Percentiles rank a stretch among this genome's conserved stretches.
phyloP scores from a whole-genome alignment of 2,329 filamentous ascomycete genomes.

The Ophiostoma populinum region DNA sequence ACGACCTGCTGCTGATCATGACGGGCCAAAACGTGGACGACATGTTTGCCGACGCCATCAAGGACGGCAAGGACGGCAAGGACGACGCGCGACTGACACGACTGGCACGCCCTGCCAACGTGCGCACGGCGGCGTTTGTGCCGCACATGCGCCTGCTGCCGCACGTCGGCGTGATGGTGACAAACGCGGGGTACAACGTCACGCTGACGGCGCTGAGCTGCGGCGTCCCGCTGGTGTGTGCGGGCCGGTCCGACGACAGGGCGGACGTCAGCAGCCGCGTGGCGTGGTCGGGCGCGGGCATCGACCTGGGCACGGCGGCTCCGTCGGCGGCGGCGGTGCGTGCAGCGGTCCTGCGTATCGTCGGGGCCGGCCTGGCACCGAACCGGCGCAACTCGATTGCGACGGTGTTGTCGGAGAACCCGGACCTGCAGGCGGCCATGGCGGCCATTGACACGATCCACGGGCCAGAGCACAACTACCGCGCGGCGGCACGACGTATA shows the following conservation, averaged over 20 bases:
- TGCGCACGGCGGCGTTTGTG: constrained; percentile 8
- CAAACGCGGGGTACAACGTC: constrained; percentile 12
- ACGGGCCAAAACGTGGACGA: constrained; percentile 7
- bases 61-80: neutral
- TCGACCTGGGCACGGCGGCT: constrained; percentile 10
- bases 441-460: neutral
- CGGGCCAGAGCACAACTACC: constrained; percentile 4
- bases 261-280: constrained; percentile 12
- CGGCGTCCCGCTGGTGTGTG: constrained; percentile 13
- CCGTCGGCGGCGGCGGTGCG: constrained; percentile 6
- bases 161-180: constrained; percentile 13
- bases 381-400: neutral
- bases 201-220: constrained; percentile 10
- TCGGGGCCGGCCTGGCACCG: neutral
- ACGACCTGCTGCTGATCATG: constrained; percentile 8
- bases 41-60: constrained; percentile 1
- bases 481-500: constrained; percentile 5
- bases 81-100: neutral
- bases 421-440: neutral
- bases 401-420: too few relatives aligned
- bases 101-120: constrained; percentile 6
- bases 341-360: constrained; percentile 7
- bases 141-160: constrained; percentile 11
- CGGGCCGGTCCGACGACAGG: constrained; percentile 12
- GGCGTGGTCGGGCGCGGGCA: constrained; percentile 12